phyloP scores from a whole-genome alignment of 495 filamentous ascomycete species.

The Aspergillus heteromorphus region DNA sequence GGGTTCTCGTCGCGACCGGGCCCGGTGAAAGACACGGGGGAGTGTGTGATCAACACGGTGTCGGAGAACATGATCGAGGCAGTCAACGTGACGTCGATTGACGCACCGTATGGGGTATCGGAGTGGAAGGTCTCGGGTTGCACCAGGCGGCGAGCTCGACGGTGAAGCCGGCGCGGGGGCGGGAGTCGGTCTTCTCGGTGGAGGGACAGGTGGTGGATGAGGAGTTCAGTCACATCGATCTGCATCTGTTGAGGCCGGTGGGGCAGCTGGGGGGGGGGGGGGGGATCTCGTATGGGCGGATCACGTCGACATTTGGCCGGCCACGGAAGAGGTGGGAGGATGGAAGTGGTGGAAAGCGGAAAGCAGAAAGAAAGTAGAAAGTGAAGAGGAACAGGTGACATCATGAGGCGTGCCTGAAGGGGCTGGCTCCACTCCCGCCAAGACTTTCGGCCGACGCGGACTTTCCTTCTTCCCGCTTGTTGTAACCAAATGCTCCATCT shows the following conservation, averaged over 20 bases:
- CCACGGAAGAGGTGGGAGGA: slow-evolving; percentile 60
- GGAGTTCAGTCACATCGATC: slow-evolving; percentile 63
- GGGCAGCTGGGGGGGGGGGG: slow-evolving; percentile 77
- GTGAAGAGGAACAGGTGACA: too few species aligned
- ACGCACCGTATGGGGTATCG: slow-evolving; percentile 67
- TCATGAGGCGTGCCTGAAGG: too few species aligned
- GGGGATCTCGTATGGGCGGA: slow-evolving; percentile 70
- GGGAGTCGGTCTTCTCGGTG: slow-evolving; percentile 72
- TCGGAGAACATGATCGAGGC: slow-evolving; percentile 77
- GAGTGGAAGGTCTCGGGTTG: slow-evolving; percentile 79
- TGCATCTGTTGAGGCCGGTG: slow-evolving; percentile 63
- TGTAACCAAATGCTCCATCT: too few species aligned
- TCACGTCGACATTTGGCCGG: slow-evolving; percentile 60
- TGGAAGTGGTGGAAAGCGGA: slow-evolving; percentile 42
- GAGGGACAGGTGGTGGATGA: slow-evolving; percentile 72
- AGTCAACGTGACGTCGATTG: slow-evolving; percentile 67
- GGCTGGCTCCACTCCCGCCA: too few species aligned
- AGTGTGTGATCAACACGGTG: slow-evolving; percentile 77
- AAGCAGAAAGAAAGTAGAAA: too few species aligned
- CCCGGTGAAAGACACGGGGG: slow-evolving; percentile 62
- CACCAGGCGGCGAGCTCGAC: slow-evolving; percentile 49
- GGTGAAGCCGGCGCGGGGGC: slow-evolving; percentile 61
- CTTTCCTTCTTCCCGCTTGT: too few species aligned
- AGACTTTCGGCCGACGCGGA: too few species aligned
- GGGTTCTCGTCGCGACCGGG: slow-evolving; percentile 57